phyloP scores from a whole-genome alignment of 2,329 filamentous ascomycete species.

The Ramularia endophylla region DNA sequence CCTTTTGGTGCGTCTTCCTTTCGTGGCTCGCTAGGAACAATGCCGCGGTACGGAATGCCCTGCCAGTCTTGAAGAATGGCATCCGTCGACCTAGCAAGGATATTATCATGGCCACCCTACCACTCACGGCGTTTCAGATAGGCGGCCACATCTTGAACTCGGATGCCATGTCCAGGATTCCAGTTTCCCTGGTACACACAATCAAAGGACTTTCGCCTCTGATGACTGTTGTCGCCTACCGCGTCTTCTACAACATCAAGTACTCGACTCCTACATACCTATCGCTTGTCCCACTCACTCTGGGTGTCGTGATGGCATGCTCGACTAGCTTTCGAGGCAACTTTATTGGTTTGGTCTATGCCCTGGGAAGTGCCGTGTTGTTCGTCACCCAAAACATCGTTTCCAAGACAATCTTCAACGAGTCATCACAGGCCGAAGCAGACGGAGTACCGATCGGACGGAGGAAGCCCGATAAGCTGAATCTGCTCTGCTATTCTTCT shows the following conservation, averaged over 20 bases:
- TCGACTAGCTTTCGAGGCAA: slow-evolving; percentile 89
- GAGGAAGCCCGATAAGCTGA: slow-evolving; percentile 91
- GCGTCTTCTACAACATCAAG: slow-evolving; percentile 78
- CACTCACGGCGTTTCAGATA: slow-evolving; percentile 87
- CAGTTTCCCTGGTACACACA: slow-evolving; percentile 94
- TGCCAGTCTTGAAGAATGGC: slow-evolving; percentile 77
- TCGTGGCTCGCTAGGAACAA: slow-evolving; percentile 70
- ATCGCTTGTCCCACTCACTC: slow-evolving; percentile 67
- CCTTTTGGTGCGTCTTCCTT: slow-evolving; percentile 75
- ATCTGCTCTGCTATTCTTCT: slow-evolving; percentile 94
- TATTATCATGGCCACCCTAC: slow-evolving; percentile 81
- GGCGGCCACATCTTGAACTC: slow-evolving; percentile 90
- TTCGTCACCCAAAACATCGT: slow-evolving; percentile 99
- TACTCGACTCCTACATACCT: slow-evolving; percentile 85
- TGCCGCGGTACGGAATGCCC: slow-evolving; percentile 60
- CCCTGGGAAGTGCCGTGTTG: slow-evolving; percentile 82
- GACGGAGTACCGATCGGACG: slow-evolving; percentile 59
- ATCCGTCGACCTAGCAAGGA: slow-evolving; percentile 76
- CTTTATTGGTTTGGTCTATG: slow-evolving; percentile 81
- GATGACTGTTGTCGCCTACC: slow-evolving; percentile 91
- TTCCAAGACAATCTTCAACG: slow-evolving; percentile 96
- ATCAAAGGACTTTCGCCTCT: slow-evolving; percentile 96
- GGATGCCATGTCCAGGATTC: slow-evolving; percentile 88
- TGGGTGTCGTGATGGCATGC: slow-evolving; percentile 94
- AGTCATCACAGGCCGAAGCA: slow-evolving; percentile 76